These are phyloP conservation scores for Basidiobolus meristosporus DNA, from an alignment of 371 early-diverging fungal species.

Conservation along the genomic window DNA sequence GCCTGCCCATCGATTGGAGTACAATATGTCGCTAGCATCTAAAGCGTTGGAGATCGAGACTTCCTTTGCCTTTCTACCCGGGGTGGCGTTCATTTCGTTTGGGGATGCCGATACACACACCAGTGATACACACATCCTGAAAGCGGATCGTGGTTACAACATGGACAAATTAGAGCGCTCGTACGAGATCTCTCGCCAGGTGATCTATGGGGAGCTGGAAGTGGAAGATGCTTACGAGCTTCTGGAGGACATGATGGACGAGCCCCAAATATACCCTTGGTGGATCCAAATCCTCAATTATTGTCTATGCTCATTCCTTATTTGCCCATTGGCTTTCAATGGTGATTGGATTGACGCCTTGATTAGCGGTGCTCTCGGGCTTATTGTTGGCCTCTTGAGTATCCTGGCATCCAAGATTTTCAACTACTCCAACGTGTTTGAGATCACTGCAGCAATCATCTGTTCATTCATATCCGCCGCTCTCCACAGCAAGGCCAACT, in stretches of 20 bases:
- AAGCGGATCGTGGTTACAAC: slow-evolving; percentile 33
- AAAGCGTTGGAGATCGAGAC: slow-evolving; percentile 41
- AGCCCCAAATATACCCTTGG: slow-evolving; percentile 21
- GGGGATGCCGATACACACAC: slow-evolving; percentile 50
- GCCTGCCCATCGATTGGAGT: slow-evolving; percentile 35
- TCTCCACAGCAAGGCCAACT: slow-evolving; percentile 17
- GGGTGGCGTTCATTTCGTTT: slow-evolving; percentile 50
- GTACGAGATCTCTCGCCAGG: slow-evolving; percentile 26
- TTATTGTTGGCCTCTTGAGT: slow-evolving; percentile 16
- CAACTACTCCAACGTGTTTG: slow-evolving; percentile 27
- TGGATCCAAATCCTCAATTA: slow-evolving; percentile 26
- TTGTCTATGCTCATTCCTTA: slow-evolving; percentile 26
- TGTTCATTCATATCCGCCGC: slow-evolving; percentile 23
- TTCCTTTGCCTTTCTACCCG: slow-evolving; percentile 43
- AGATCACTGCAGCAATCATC: slow-evolving; percentile 25
- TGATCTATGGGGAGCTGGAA: slow-evolving; percentile 21
- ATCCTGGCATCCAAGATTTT: slow-evolving; percentile 17
- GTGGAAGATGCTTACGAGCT: slow-evolving; percentile 28
- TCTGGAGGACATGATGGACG: slow-evolving; percentile 28
- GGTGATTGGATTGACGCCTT: slow-evolving; percentile 25
- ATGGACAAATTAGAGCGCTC: slow-evolving; percentile 36
- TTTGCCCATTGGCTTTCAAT: slow-evolving; percentile 21
- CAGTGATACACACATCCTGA: slow-evolving; percentile 55
- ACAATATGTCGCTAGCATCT: slow-evolving; percentile 20
- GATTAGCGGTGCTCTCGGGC: slow-evolving; percentile 18